These are phyloP conservation scores for Clathrus columnatus DNA, from an alignment of 768 basidiomycete species.

Conservation along the genomic window DNA sequence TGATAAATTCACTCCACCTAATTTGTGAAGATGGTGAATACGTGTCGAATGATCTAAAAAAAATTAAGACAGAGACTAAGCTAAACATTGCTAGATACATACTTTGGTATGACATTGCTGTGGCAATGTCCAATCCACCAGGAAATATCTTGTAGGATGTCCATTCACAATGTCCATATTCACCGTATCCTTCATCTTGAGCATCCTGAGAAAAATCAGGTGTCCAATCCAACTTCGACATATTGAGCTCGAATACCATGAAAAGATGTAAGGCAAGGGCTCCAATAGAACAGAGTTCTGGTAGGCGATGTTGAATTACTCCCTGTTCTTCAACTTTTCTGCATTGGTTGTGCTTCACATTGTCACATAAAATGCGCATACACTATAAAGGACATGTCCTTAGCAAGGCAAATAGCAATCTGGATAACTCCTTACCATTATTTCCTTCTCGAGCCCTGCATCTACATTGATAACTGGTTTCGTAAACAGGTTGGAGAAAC, in stretches of 20 bases:
- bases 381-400: background rate
- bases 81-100: background rate
- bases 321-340: conserved; percentile 26
- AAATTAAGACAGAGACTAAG: background rate
- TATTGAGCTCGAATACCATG: conserved; percentile 23
- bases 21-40: conserved; percentile 19
- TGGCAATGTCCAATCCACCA: background rate
- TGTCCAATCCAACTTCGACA: conserved; percentile 16
- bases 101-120: conserved; percentile 25
- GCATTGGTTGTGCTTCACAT: conserved; percentile 6
- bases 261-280: conserved; percentile 23
- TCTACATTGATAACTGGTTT: background rate
- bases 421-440: background rate
- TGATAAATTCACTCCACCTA: conserved; percentile 18
- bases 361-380: background rate
- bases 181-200: conserved; percentile 14
- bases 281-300: conserved; percentile 24
- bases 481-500: background rate
- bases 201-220: conserved; percentile 19
- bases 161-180: conserved; percentile 24
- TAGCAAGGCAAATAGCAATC: background rate
- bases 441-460: background rate
- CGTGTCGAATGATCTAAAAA: conserved; percentile 21
- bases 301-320: conserved; percentile 20
- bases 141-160: conserved; percentile 21